Base-by-base conservation (phyloP, 345 rosid species). In the Salix viminalis region DNA sequence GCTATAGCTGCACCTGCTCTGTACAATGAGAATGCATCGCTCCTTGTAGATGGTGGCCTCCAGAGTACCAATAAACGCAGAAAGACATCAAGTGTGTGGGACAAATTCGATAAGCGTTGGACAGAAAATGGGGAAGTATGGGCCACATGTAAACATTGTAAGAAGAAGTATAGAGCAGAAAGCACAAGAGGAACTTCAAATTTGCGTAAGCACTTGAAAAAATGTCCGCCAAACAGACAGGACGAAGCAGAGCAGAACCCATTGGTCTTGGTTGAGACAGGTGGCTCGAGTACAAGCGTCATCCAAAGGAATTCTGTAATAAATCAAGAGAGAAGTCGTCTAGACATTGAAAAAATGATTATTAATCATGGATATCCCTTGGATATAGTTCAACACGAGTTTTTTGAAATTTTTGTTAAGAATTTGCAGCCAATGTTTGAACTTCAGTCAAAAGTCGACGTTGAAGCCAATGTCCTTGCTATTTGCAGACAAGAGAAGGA, bases 81-180 rank as follows among this genome's bases (percentile, higher is more conserved):
- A 44, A 44, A 26, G 28, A 26, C 0, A 44, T 44, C 48, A 1
- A 6, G 2, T 50, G 56, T 50, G 21, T 50, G 56, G 56, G 56
- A 50, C 0, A 0, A 0, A 0, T 50, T 50, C n/a, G n/a, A 1
- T 50, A 18, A 16, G 56, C 56, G 18, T 18, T 0, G 0, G n/a
- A 8, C 1, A 50, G 56, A 18, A 50, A 50, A 50, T 50, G n/a
- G 56, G 21, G 56, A 50, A 50, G n/a, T 1, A 18, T 50, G 56
- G 56, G 56, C 56, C 56, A 50, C n/a, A 18, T 50, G n/a, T 18
- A 50, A 16, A 1, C 0, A 18, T 18, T 50, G 56, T 18, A 50
- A 50, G n/a, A 50, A 1, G 56, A 18, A 5, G 9, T 50, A 50
- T 18, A 16, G n/a, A 18, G n/a, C 8, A 50, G 56, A 50, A 50